A percentile compares a stretch with the other conserved stretches of the same genome.
These are phyloP conservation scores for Sarcodon sp. DNA, from an alignment of 768 basidiomycete species.

Conservation along the genomic window DNA sequence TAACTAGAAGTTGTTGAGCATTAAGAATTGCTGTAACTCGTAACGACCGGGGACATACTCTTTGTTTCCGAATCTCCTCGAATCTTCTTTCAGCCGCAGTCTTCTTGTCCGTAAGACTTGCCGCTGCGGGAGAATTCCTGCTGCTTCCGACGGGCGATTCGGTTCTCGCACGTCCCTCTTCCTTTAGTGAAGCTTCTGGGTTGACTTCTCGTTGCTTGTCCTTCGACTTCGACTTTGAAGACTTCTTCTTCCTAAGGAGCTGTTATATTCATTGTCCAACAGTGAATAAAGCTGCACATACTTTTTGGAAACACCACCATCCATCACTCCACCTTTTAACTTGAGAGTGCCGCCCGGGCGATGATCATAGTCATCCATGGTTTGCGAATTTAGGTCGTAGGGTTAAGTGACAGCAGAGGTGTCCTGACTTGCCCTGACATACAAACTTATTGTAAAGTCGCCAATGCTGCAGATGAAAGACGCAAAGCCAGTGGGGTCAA, in stretches of 20 bases:
- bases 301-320: slow-evolving; percentile 80
- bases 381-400: slow-evolving; percentile 7
- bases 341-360: slow-evolving; percentile 83
- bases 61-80: slow-evolving; percentile 71
- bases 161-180: slow-evolving; percentile 37
- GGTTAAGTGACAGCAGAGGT: slow-evolving; percentile 8
- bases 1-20: slow-evolving; percentile 31
- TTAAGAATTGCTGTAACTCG: slow-evolving; percentile 4
- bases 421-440: slow-evolving; percentile 12
- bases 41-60: slow-evolving; percentile 30
- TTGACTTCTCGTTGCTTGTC: slow-evolving; percentile 21
- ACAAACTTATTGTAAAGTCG: background rate
- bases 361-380: slow-evolving; percentile 77
- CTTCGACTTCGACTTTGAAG: slow-evolving; percentile 40
- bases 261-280: slow-evolving; percentile 1
- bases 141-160: slow-evolving; percentile 32
- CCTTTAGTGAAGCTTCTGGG: slow-evolving; percentile 18
- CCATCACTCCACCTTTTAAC: slow-evolving; percentile 71
- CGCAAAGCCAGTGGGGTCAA: background rate
- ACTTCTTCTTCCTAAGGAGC: slow-evolving; percentile 71
- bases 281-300: slow-evolving; percentile 19
- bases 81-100: slow-evolving; percentile 85
- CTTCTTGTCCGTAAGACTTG: slow-evolving; percentile 37
- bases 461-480: background rate
- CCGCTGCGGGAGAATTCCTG: slow-evolving; percentile 44